Base-by-base conservation (phyloP, 2,329 filamentous ascomycete species). In the Aspergillus glaucus region DNA sequence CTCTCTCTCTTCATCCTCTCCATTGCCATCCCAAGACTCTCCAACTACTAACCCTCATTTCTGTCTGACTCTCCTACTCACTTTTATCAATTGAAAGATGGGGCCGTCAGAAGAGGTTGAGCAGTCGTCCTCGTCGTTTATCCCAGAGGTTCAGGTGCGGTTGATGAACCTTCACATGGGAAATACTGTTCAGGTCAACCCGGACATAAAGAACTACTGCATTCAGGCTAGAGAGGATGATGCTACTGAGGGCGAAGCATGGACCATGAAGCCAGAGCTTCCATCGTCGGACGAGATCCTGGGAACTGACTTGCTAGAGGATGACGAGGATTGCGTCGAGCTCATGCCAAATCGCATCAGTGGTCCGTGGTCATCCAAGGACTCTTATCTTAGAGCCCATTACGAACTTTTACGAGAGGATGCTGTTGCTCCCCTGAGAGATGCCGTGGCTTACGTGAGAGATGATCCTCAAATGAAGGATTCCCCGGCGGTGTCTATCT, bases 331-430 rank as follows among this genome's bases (percentile, higher is more conserved):
- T 7, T 53, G 50, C 19, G 58, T 74, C 2, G 56, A 67, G 3
- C 61, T 84, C 0, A 67, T 72, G 0, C 58, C 70, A 0, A 88
- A 88, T 56, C 71, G 71, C 6, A 71, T 83, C 17, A 54, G 77
- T 1, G 73, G 74, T 0, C 71, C 82, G 0, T 92, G 84, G 75
- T 54, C 67, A 0, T 80, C 75, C 4, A 84, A 80, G 42, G 75
- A 81, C 1, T 73, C 76, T 0, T 95, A 95, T 50, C 72, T 95
- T 0, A 73, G 80, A 28, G 78, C 81, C 0, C 87, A 94, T 44
- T 95, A 93, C 61, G 74, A 81, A 3, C 77, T 95, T 1, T 75
- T 89, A 6, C 79, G 90, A 2, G 86, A 89, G 60, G 89, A 95
- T 61, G 80, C 82, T 0, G 73, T 87, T 3, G 79, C 85, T 10